Conservation (phyloP, 345 rosid species). For the Nephelium lappaceum region DNA sequence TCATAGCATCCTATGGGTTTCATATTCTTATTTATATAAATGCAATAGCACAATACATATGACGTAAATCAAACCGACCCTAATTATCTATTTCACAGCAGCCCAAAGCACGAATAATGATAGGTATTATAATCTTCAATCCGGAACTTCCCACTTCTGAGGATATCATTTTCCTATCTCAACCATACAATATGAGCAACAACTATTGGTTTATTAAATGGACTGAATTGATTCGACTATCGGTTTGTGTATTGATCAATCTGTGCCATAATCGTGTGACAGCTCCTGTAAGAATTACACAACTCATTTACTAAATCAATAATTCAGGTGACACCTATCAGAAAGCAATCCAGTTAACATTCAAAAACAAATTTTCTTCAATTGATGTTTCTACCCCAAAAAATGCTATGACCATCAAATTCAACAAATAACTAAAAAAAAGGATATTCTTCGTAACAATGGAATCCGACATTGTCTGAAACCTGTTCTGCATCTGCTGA, state of each 20-base stretch:
- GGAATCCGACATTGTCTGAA: slow-evolving; percentile 80
- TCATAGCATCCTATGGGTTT: slow-evolving; percentile 5
- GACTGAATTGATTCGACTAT: neutral
- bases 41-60: neutral
- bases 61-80: neutral
- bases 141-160: neutral
- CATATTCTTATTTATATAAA: neutral
- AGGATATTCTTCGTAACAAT: slow-evolving; percentile 78
- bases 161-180: neutral
- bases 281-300: neutral
- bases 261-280: neutral
- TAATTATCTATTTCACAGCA: neutral
- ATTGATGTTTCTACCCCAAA: slow-evolving; percentile 10
- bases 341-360: neutral
- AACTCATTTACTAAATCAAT: neutral
- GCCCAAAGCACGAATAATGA: slow-evolving; percentile 6
- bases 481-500: slow-evolving; percentile 78
- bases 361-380: neutral
- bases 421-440: slow-evolving; percentile 22
- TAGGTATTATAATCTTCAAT: neutral
- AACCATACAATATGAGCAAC: neutral
- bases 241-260: neutral
- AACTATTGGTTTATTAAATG: neutral
- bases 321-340: neutral
- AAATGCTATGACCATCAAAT: neutral